Conservation (phyloP, 148 eudicot species). For the Linanthus parryae region DNA sequence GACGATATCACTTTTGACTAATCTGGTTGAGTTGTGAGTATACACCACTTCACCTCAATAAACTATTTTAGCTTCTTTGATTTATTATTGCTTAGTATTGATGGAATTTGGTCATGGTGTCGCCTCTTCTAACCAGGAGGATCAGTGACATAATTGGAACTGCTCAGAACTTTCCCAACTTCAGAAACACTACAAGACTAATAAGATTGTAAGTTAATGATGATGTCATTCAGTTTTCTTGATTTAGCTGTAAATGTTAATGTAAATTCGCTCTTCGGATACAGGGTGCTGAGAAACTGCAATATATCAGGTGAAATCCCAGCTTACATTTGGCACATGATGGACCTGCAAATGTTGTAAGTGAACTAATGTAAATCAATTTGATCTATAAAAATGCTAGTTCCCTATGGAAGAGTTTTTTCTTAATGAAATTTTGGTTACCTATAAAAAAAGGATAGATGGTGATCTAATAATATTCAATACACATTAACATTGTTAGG, state of each 20-base stretch:
- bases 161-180: slow-evolving; percentile 38
- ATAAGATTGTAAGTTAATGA: slow-evolving; percentile 30
- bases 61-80: slow-evolving; percentile 1
- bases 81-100: not conserved
- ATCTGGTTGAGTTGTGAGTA: slow-evolving; percentile 54
- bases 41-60: not conserved
- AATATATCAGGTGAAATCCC: slow-evolving; percentile 64
- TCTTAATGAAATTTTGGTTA: too few species aligned
- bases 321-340: slow-evolving; percentile 41
- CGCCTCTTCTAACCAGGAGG: slow-evolving; percentile 44
- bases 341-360: slow-evolving; percentile 45
- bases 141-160: slow-evolving; percentile 59
- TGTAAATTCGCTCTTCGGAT: slow-evolving; percentile 18
- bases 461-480: too few species aligned
- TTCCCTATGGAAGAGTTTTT: too few species aligned
- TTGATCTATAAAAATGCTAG: too few species aligned
- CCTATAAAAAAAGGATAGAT: too few species aligned
- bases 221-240: not conserved
- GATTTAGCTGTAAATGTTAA: not conserved
- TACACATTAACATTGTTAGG: too few species aligned
- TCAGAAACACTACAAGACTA: slow-evolving; percentile 31
- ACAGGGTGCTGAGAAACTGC: slow-evolving; percentile 66
- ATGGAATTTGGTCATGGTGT: slow-evolving; percentile 5
- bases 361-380: too few species aligned
- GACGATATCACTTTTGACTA: slow-evolving; percentile 34